Percentiles rank a stretch among this genome's conserved stretches.
phyloP scores from a whole-genome alignment of 805 yeast species.

The Schwanniomyces vanrijiae region DNA sequence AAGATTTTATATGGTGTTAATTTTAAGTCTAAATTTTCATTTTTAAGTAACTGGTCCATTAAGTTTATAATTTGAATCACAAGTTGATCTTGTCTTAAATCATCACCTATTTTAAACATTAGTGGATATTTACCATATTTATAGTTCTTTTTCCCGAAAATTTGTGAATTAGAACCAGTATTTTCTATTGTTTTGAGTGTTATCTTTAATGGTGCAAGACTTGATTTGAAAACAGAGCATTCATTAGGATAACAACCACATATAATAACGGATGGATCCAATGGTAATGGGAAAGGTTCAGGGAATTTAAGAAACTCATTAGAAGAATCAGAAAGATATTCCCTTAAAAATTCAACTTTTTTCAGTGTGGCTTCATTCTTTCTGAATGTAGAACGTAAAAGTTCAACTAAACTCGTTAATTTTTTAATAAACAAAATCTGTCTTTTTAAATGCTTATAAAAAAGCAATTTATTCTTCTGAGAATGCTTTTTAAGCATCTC shows the following conservation, averaged over 20 bases:
- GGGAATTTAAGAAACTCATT: conserved; percentile 43
- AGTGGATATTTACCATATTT: conserved; percentile 60
- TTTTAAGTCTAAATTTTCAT: conserved; percentile 86
- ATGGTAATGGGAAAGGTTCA: conserved; percentile 67
- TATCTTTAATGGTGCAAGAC: conserved; percentile 84
- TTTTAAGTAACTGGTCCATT: conserved; percentile 84
- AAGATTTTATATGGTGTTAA: conserved; percentile 86
- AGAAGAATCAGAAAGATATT: conserved; percentile 49
- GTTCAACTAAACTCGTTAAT: conserved; percentile 62
- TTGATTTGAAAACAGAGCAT: conserved; percentile 86
- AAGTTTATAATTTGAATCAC: conserved; percentile 90
- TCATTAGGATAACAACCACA: conserved; percentile 78
- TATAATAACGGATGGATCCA: conserved; percentile 76
- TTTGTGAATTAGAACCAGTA: conserved; percentile 19
- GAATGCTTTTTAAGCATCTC: conserved; percentile 33
- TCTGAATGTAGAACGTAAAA: conserved; percentile 51
- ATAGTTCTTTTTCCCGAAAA: conserved; percentile 31
- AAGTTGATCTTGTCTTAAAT: conserved; percentile 91
- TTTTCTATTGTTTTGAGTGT: conserved; percentile 60
- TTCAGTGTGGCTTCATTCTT: conserved; percentile 75
- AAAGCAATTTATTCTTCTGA: conserved; percentile 25
- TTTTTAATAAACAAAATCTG: conserved; percentile 72
- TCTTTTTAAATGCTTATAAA: conserved; percentile 42
- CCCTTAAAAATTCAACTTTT: conserved; percentile 68
- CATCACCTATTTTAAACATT: conserved; percentile 96